Evolutionary conservation across 495 filamentous ascomycete genomes (phyloP).

Genomic region (Annulohypoxylon bovei): DNA sequence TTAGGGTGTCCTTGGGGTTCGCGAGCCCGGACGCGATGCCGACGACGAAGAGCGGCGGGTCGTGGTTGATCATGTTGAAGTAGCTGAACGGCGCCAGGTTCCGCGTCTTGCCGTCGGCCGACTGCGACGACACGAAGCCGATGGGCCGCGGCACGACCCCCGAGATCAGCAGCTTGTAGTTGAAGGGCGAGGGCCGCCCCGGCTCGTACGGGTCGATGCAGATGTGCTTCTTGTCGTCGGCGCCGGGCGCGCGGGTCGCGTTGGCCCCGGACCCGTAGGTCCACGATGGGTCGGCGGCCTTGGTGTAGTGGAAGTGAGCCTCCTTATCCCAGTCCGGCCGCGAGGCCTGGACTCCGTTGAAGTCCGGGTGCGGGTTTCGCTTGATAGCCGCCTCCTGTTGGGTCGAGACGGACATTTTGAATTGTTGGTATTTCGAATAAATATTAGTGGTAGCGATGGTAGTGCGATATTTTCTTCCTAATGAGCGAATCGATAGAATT

Average conservation of each 20-base stretch:
- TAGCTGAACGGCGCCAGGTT: constrained; percentile 93
- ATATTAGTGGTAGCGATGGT: not conserved
- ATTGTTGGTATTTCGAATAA: not conserved
- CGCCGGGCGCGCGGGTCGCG: constrained; percentile 48
- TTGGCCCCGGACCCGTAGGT: constrained; percentile 80
- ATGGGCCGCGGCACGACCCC: constrained; percentile 85
- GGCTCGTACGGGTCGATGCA: constrained; percentile 84
- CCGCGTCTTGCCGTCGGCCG: constrained; percentile 52
- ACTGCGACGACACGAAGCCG: constrained; percentile 63
- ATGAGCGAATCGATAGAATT: constrained; percentile 2
- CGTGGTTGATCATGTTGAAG: constrained; percentile 83
- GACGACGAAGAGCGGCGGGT: constrained; percentile 89
- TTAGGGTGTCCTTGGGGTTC: constrained; percentile 76
- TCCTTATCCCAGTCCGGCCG: constrained; percentile 71
- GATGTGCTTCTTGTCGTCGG: constrained; percentile 69
- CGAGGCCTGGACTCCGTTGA: constrained; percentile 77
- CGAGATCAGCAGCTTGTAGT: constrained; percentile 94
- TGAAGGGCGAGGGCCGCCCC: constrained; percentile 72
- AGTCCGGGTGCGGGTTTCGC: constrained; percentile 77
- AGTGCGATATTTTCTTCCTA: constrained; percentile 19
- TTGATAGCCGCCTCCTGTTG: constrained; percentile 58
- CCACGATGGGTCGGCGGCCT: constrained; percentile 81
- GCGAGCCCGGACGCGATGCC: constrained; percentile 70
- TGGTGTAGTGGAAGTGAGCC: constrained; percentile 67
- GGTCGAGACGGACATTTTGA: constrained; percentile 50